These are phyloP conservation scores for Saccharomycopsis capsularis DNA, from an alignment of 805 yeast genomes.

Conservation along the genomic window DNA sequence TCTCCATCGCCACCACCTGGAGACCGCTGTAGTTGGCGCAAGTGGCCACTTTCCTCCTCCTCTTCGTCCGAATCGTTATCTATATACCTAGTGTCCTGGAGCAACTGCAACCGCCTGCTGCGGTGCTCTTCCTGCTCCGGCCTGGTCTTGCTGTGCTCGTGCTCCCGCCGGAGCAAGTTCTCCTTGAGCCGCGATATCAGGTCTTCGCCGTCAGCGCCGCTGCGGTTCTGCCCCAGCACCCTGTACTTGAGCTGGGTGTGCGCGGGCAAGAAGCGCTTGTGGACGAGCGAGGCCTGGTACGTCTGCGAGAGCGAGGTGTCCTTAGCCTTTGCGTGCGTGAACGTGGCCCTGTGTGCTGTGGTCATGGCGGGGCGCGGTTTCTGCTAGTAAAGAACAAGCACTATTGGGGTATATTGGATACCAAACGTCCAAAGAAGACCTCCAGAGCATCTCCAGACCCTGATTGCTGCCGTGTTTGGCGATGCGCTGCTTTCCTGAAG, in stretches of 20 bases:
- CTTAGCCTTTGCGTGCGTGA: conserved; percentile 21
- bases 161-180: conserved; percentile 6
- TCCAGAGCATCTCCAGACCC: too few relatives aligned
- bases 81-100: not conserved
- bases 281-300: conserved; percentile 16
- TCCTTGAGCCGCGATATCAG: conserved; percentile 1
- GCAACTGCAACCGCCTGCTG: not conserved
- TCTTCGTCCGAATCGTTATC: conserved; percentile 3
- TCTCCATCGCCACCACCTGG: not conserved
- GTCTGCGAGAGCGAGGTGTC: conserved; percentile 12
- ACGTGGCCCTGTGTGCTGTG: conserved; percentile 22
- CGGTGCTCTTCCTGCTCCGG: too few relatives aligned
- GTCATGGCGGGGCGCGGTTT: conserved; percentile 14
- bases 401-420: too few relatives aligned
- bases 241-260: conserved; percentile 20
- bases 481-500: too few relatives aligned
- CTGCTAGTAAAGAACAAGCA: too few relatives aligned
- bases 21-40: not conserved
- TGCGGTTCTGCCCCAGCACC: not conserved
- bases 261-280: conserved; percentile 19
- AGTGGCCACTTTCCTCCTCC: not conserved
- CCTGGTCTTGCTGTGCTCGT: too few relatives aligned
- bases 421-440: too few relatives aligned
- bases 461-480: too few relatives aligned
- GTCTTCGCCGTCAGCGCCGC: not conserved